Base-by-base conservation (phyloP, 148 eudicot genomes). In the Simmondsia chinensis region DNA sequence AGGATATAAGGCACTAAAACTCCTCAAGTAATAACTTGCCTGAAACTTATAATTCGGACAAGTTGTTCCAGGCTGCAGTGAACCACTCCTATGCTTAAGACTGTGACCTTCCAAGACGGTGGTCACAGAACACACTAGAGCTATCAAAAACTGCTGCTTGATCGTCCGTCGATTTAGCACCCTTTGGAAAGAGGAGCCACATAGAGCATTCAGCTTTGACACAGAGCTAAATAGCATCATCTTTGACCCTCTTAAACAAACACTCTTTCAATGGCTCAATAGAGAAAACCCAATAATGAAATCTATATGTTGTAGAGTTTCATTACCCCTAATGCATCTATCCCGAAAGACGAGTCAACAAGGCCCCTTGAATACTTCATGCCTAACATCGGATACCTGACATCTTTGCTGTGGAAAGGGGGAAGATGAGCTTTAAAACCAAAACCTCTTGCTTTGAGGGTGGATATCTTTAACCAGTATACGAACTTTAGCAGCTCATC, bases 191-290 rank as follows among this genome's bases (percentile, higher is more conserved):
- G 68, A 63, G 9, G 48, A 59, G 49, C 68, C 22, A 40, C 52
- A 56, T 28, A 70, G 60, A 62, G 56, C 46, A 33, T 61, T 75
- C 26, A 68, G 55, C 52, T 85, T 70, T 3, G 72, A 41, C 17
- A 60, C 26, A 50, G 69, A 54, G 28, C 65, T 48, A 38, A 64
- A 37, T 67, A 54, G 74, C 86, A 81, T 75, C 56, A 34, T 50
- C 12, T 48, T 59, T 66, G n/a, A 53, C 29, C 37, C 30, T 52
- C 38, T 48, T 8, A 48, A 52, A 32, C 18, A 23, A 54, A 28
- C 39, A 38, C 49, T 51, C 40, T 52, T 46, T 28, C 46, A 50
- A 25, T 47, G n/a, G 42, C 48, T 17, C 20, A 27, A 48, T 17
- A 14, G 20, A 40, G 23, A 7, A 44, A 48, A 16, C 41, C 50